Base-by-base conservation (phyloP, 495 filamentous ascomycete species). In the Xylaria grammica region DNA sequence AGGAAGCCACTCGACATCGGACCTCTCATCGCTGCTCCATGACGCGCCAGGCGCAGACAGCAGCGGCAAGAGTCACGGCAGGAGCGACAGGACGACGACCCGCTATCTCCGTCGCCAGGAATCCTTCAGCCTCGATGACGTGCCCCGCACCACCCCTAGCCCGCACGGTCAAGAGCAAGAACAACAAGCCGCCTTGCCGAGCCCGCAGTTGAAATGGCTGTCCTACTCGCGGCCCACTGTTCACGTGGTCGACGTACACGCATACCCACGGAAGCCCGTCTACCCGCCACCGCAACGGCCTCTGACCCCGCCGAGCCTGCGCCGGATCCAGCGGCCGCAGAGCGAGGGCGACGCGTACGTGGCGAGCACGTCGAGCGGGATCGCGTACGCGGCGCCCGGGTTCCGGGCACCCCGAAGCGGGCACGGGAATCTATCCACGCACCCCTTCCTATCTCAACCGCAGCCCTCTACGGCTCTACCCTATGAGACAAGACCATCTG, bases 121-220 rank as follows among this genome's bases (percentile, higher is more conserved):
- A 0, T 74, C 73, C 22, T 72, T 78, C 63, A 76, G 68, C 34
- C 32, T 74, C n/a, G 72, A 72, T 36, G 77, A 75, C 70, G 70
- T 82, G 74, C 22, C 69, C 40, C 27, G 19, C 48, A 4, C 4
- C 6, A 24, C 20, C 54, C 9, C 32, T 22, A 11, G 22, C 8
- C 6, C 34, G 55, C 27, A 11, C 4, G 15, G 10, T 45, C 40
- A 49, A 51, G 2, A 29, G 59, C 53, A 11, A 27, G 42, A 32
- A 50, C 63, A 19, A 42, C 11, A 9, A 8, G 32, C 13, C 61
- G 59, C n/a, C 34, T 75, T 6, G 74, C 7, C 7, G 11, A 79
- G 27, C 77, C 79, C 58, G 61, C 72, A 29, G 68, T 65, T 46
- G 75, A 80, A 50, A 65, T 77, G 45, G 11, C 45, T 64, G 8